Percentiles rank a stretch among this genome's conserved stretches.
phyloP scores from a whole-genome alignment of 441 rosid genomes.

The Bocquillonia castaneifolia region DNA sequence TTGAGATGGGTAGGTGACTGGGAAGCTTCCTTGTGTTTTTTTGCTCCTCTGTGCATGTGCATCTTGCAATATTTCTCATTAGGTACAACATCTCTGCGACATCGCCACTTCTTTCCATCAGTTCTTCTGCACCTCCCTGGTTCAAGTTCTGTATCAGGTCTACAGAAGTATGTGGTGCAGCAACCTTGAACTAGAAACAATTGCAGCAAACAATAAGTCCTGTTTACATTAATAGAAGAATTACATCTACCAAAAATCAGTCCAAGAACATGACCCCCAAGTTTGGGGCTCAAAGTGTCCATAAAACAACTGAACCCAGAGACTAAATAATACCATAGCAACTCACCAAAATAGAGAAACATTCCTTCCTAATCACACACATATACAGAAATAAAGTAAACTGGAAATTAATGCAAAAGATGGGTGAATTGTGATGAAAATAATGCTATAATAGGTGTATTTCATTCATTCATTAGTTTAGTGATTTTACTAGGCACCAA shows the following conservation, averaged over 20 bases:
- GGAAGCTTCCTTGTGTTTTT: conserved; percentile 31
- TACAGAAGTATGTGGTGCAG: conserved; percentile 22
- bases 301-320: neutral
- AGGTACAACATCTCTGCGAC: conserved; percentile 47
- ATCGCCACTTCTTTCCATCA: conserved; percentile 76
- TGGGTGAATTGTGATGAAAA: neutral
- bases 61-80: conserved; percentile 52
- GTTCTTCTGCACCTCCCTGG: conserved; percentile 68
- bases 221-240: neutral
- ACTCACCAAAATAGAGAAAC: neutral
- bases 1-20: conserved; percentile 18
- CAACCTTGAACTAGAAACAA: conserved; percentile 30
- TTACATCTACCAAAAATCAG: neutral
- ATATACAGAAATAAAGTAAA: neutral
- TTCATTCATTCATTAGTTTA: neutral
- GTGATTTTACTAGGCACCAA: neutral
- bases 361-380: neutral
- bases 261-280: neutral
- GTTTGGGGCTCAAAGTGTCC: neutral
- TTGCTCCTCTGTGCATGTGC: conserved; percentile 74
- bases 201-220: neutral
- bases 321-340: neutral
- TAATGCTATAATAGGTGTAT: neutral
- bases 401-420: neutral
- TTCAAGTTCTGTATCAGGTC: conserved; percentile 37